Conservation (phyloP, 768 basidiomycete genomes). For the Hericium alpestre region DNA sequence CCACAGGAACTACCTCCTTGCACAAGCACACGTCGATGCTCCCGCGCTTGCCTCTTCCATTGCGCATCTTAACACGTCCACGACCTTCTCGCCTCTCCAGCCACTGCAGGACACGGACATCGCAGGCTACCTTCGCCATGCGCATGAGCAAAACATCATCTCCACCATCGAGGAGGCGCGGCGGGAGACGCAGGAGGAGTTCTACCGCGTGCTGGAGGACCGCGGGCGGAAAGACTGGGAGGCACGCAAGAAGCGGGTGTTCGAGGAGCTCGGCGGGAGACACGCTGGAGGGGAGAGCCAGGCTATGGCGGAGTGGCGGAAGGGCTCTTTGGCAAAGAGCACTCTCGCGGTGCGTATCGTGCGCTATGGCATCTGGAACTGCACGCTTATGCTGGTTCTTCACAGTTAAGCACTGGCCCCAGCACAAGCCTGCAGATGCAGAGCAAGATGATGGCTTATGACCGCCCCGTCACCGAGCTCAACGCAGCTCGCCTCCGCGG, state of each 20-base stretch:
- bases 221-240: constrained; percentile 79
- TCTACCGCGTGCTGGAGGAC: constrained; percentile 72
- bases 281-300: constrained; percentile 39
- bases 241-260: constrained; percentile 77
- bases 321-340: constrained; percentile 48
- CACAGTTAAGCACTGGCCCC: constrained; percentile 36
- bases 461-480: constrained; percentile 67
- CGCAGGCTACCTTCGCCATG: constrained; percentile 87
- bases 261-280: constrained; percentile 78
- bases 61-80: constrained; percentile 67
- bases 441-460: constrained; percentile 93
- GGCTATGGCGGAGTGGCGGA: constrained; percentile 50
- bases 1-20: constrained; percentile 78
- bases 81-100: constrained; percentile 83
- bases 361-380: neutral
- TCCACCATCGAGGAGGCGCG: constrained; percentile 88
- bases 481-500: constrained; percentile 65
- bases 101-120: constrained; percentile 92
- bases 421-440: constrained; percentile 72
- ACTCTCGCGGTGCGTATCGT: constrained; percentile 36
- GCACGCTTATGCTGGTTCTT: neutral
- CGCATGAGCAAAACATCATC: constrained; percentile 89
- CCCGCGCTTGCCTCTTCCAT: constrained; percentile 79
- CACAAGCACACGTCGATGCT: constrained; percentile 88
- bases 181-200: constrained; percentile 74